Evolutionary conservation across 129 eudicot species (phyloP).

Genomic region (Ambrosia artemisiifolia): DNA sequence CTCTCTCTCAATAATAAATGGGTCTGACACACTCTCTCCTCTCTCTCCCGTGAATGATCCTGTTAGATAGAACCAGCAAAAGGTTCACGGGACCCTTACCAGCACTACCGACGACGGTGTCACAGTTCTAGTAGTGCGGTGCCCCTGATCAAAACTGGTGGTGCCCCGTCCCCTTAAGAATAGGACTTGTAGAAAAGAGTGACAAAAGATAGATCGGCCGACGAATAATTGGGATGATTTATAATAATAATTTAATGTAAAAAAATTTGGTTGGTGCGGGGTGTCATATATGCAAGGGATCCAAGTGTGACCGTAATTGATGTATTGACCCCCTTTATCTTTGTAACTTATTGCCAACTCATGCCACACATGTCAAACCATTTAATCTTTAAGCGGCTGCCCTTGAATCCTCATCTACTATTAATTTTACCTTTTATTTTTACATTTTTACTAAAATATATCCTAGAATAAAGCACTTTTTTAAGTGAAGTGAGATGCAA

Average conservation of each 20-base stretch:
- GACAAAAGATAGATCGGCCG: not conserved
- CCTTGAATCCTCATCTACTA: not conserved
- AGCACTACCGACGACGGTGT: too few species aligned
- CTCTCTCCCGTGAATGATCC: too few species aligned
- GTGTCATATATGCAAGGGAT: conserved; percentile 13
- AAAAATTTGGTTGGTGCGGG: conserved; percentile 16
- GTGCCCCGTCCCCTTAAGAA: too few species aligned
- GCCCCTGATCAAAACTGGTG: too few species aligned
- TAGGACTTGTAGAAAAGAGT: not conserved
- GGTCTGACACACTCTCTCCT: too few species aligned
- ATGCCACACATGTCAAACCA: conserved; percentile 25
- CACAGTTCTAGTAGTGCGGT: too few species aligned
- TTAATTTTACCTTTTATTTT: not conserved
- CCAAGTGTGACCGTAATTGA: conserved; percentile 11
- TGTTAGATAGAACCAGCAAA: too few species aligned
- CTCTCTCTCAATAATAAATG: too few species aligned
- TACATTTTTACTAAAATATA: not conserved
- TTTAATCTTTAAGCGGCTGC: conserved; percentile 17
- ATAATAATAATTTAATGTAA: not conserved
- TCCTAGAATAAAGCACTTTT: not conserved
- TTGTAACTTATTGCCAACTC: conserved; percentile 1
- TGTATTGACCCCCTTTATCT: conserved; percentile 7
- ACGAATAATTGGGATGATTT: not conserved
- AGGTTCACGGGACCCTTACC: too few species aligned
- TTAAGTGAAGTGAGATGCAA: too few species aligned